Percentiles rank a stretch among this genome's conserved stretches.
phyloP scores from a whole-genome alignment of 108 stramenopile species.

The Chaetoceros muelleri region DNA sequence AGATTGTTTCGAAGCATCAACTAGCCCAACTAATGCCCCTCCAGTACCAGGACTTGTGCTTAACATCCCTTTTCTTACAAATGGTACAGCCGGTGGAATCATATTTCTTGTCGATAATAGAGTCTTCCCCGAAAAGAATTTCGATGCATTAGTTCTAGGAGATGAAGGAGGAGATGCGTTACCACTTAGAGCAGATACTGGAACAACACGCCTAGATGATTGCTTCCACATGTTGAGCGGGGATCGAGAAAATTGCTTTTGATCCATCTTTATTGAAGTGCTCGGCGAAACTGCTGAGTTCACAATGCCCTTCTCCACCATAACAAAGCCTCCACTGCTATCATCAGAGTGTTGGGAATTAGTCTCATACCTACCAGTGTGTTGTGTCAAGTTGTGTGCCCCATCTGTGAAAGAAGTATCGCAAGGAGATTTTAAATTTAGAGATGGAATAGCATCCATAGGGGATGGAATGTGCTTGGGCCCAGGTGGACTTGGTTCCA shows the following conservation, averaged over 20 bases:
- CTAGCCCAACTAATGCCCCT: conserved; percentile 62
- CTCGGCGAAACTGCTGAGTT: neutral
- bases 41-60: conserved; percentile 86
- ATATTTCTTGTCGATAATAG: neutral
- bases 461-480: neutral
- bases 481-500: conserved; percentile 27
- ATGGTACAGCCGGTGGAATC: neutral
- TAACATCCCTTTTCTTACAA: conserved; percentile 52
- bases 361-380: conserved; percentile 14
- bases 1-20: conserved; percentile 18
- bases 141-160: conserved; percentile 1
- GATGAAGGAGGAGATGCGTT: conserved; percentile 10
- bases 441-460: neutral
- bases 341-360: conserved; percentile 32
- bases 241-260: neutral
- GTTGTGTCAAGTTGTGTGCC: neutral
- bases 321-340: conserved; percentile 61
- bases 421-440: neutral
- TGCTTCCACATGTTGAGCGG: neutral
- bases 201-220: neutral
- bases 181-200: conserved; percentile 2
- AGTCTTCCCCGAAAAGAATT: conserved; percentile 6
- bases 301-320: conserved; percentile 50
- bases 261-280: neutral
- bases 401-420: too few relatives aligned